Conservation (phyloP, 805 yeast genomes). For the Dipodascopsis uninucleata region DNA sequence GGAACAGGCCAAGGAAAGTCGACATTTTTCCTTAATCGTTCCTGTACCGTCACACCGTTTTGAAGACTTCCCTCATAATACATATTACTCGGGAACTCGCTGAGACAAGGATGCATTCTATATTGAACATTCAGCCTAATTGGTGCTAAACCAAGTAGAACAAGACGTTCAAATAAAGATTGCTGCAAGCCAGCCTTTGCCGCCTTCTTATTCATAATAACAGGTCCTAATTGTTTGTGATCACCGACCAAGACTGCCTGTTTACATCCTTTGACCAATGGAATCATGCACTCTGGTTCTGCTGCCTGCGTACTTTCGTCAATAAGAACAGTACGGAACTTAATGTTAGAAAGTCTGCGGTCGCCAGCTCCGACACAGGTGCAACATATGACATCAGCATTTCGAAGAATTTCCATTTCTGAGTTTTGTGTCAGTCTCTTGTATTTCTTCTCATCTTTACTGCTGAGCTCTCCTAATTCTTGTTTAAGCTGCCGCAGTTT, state of each 20-base stretch:
- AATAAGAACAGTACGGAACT: conserved; percentile 74
- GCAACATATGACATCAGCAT: conserved; percentile 77
- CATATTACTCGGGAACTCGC: conserved; percentile 86
- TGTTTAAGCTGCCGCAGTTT: conserved; percentile 56
- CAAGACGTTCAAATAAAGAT: conserved; percentile 82
- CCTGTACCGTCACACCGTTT: conserved; percentile 80
- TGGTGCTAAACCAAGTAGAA: conserved; percentile 78
- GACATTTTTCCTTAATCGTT: conserved; percentile 53
- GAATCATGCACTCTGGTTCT: conserved; percentile 88
- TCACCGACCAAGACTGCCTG: conserved; percentile 91
- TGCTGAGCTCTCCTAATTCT: conserved; percentile 65
- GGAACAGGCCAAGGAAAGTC: conserved; percentile 89
- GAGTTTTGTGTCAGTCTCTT: conserved; percentile 42
- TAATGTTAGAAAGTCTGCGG: conserved; percentile 49
- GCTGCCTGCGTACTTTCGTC: conserved; percentile 94
- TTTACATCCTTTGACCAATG: conserved; percentile 82
- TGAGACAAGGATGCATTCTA: conserved; percentile 86
- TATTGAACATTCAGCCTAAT: conserved; percentile 86
- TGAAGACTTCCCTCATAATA: conserved; percentile 90
- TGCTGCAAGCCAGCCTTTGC: conserved; percentile 83
- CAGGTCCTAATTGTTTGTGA: conserved; percentile 94
- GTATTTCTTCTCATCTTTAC: conserved; percentile 49
- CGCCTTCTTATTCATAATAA: conserved; percentile 72
- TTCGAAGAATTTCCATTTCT: conserved; percentile 50
- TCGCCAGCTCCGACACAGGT: conserved; percentile 95